phyloP scores from a whole-genome alignment of 441 rosid genomes.

The Biscutella laevigata region DNA sequence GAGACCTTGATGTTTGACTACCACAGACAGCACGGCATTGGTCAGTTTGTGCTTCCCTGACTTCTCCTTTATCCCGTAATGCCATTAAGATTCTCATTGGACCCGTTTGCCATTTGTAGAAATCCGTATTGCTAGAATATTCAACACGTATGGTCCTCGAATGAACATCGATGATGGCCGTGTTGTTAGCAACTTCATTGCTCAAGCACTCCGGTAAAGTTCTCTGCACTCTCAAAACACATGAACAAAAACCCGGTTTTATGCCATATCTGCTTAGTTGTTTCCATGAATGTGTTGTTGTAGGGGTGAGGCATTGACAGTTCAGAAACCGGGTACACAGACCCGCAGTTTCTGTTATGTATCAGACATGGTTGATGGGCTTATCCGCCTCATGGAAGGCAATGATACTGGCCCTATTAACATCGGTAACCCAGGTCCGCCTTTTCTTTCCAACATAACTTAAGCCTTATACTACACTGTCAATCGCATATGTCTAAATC shows the following conservation, averaged over 20 bases:
- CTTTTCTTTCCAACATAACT: background rate
- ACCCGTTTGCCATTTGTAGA: slow-evolving; percentile 21
- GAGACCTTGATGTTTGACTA: slow-evolving; percentile 82
- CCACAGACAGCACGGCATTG: slow-evolving; percentile 76
- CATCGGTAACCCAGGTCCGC: slow-evolving; percentile 60
- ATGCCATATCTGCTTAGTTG: background rate
- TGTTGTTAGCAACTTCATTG: slow-evolving; percentile 63
- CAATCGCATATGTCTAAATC: background rate
- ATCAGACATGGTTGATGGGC: slow-evolving; percentile 70
- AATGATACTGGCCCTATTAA: slow-evolving; percentile 63
- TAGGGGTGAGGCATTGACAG: slow-evolving; percentile 51
- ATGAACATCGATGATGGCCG: slow-evolving; percentile 68
- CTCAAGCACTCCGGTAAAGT: slow-evolving; percentile 54
- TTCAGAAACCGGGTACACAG: slow-evolving; percentile 63
- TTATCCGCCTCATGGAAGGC: slow-evolving; percentile 69
- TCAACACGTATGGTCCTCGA: slow-evolving; percentile 67
- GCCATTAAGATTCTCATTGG: background rate
- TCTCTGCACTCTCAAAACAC: background rate
- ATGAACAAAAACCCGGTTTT: background rate
- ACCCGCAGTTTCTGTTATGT: slow-evolving; percentile 69
- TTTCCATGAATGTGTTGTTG: background rate
- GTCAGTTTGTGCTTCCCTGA: slow-evolving; percentile 19
- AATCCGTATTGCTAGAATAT: slow-evolving; percentile 60
- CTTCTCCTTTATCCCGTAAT: background rate
- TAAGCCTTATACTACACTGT: no score